Evolutionary conservation across 192 early-diverging fungal genomes (phyloP).

Genomic region (Backusella morwellensis): DNA sequence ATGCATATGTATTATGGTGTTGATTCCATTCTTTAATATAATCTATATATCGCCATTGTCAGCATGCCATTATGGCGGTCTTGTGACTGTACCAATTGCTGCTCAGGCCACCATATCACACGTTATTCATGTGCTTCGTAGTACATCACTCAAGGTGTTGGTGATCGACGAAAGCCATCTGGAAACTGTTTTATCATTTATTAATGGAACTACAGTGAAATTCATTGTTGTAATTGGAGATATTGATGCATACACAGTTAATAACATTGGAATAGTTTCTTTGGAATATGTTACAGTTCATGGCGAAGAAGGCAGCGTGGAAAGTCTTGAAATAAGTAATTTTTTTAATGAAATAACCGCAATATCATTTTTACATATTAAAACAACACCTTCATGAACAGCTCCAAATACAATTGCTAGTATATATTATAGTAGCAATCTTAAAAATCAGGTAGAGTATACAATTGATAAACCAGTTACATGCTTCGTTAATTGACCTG

Average conservation of each 20-base stretch:
- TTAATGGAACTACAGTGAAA: slow-evolving; percentile 11
- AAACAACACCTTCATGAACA: not conserved
- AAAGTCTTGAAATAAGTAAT: not conserved
- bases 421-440: slow-evolving; percentile 5
- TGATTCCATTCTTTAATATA: not conserved
- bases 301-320: not conserved
- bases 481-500: no score
- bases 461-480: not conserved
- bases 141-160: slow-evolving; percentile 8
- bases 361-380: not conserved
- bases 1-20: not conserved
- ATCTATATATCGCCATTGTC: not conserved
- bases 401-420: slow-evolving; percentile 3
- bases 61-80: slow-evolving; percentile 21
- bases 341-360: not conserved
- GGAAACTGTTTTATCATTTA: slow-evolving; percentile 9
- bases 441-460: not conserved
- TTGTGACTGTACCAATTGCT: slow-evolving; percentile 29
- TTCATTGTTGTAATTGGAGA: slow-evolving; percentile 24
- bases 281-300: slow-evolving; percentile 10
- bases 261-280: not conserved
- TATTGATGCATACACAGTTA: not conserved
- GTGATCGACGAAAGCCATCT: not conserved
- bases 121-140: slow-evolving; percentile 20
- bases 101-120: slow-evolving; percentile 26